Conservation (phyloP, 176 grass and related monocot genomes). For the Calamus simplicifolius region DNA sequence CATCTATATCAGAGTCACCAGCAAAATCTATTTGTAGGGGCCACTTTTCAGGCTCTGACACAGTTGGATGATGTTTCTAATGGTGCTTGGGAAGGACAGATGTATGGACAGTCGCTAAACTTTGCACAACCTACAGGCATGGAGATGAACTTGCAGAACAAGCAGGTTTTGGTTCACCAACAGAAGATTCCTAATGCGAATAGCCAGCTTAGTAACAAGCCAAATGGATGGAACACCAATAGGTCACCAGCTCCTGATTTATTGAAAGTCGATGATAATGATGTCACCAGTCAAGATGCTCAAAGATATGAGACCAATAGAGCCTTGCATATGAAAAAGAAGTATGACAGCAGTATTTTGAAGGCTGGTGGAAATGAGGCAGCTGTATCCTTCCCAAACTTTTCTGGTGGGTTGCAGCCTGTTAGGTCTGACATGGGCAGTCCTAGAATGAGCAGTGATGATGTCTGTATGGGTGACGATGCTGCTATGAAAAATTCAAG, state of each 20-base stretch:
- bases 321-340: conserved; percentile 35
- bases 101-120: not conserved
- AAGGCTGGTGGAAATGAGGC: conserved; percentile 35
- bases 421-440: conserved; percentile 41
- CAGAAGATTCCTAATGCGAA: conserved; percentile 2
- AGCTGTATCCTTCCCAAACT: conserved; percentile 27
- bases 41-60: not conserved
- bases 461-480: conserved; percentile 29
- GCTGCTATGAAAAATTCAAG: conserved; percentile 32
- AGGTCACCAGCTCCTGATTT: conserved; percentile 21
- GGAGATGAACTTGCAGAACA: conserved; percentile 7
- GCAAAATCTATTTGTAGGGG: not conserved
- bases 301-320: conserved; percentile 2
- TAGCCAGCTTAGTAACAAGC: conserved; percentile 2
- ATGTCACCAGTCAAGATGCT: too few relatives aligned
- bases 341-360: conserved; percentile 32
- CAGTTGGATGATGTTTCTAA: not conserved
- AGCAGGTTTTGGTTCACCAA: not conserved
- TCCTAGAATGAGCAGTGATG: conserved; percentile 26
- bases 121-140: not conserved
- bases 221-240: conserved; percentile 9
- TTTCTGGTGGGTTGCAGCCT: conserved; percentile 25
- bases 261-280: not conserved
- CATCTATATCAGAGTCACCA: not conserved
- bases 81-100: conserved; percentile 3